These are phyloP conservation scores for Aspergillus carlsbadensis DNA, from an alignment of 495 filamentous ascomycete species.

Conservation along the genomic window DNA sequence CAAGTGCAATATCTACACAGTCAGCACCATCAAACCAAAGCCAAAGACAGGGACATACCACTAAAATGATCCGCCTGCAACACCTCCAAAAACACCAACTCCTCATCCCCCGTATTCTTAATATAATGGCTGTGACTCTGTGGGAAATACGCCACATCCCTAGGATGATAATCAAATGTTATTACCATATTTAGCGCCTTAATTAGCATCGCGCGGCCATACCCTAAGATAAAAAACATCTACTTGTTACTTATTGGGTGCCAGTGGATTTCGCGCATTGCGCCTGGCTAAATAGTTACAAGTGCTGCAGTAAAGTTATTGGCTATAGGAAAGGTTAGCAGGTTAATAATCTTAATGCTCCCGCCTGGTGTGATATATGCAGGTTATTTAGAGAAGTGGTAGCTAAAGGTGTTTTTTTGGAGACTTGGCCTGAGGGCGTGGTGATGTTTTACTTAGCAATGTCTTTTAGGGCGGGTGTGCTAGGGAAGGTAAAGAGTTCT, in stretches of 20 bases:
- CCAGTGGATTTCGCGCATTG: conserved; percentile 80
- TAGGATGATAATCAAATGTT: conserved; percentile 72
- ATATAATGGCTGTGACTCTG: conserved; percentile 66
- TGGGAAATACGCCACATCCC: conserved; percentile 72
- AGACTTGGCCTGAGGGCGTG: conserved; percentile 55
- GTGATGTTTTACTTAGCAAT: conserved; percentile 63
- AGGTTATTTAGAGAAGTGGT: conserved; percentile 64
- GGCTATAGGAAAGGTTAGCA: conserved; percentile 60
- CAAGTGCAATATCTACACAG: conserved; percentile 58
- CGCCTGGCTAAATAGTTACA: conserved; percentile 68
- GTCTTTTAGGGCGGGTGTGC: conserved; percentile 58
- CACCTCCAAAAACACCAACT: conserved; percentile 69
- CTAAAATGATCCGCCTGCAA: conserved; percentile 65
- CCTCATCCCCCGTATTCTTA: conserved; percentile 69
- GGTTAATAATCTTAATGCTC: conserved; percentile 66
- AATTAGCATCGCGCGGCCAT: conserved; percentile 66
- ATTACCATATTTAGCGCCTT: conserved; percentile 53
- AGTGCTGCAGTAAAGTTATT: conserved; percentile 59
- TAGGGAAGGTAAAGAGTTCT: conserved; percentile 69
- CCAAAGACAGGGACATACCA: conserved; percentile 27
- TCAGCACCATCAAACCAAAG: background rate
- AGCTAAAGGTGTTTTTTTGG: conserved; percentile 58
- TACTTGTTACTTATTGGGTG: conserved; percentile 71
- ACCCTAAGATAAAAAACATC: conserved; percentile 71
- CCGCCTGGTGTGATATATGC: conserved; percentile 60